phyloP scores from a whole-genome alignment of 768 basidiomycete genomes.

The Amanita pseudoporphyria region DNA sequence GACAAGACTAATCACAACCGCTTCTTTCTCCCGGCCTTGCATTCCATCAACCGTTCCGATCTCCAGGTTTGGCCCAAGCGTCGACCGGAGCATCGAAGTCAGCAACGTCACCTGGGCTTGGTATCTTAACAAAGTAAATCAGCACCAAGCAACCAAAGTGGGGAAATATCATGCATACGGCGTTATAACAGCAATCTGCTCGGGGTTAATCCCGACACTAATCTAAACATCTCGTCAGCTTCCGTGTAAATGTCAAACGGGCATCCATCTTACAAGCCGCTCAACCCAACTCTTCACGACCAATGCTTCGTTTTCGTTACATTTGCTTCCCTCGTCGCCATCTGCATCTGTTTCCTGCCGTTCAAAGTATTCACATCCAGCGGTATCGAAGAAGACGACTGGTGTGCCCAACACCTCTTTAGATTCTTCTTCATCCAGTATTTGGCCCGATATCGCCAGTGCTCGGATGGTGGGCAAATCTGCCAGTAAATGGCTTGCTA shows the following conservation, averaged over 20 bases:
- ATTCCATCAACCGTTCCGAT: conserved; percentile 95
- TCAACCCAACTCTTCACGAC: conserved; percentile 80
- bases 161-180: conserved; percentile 25
- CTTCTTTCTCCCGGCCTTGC: conserved; percentile 96
- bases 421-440: conserved; percentile 44
- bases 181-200: conserved; percentile 70
- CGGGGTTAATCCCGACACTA: conserved; percentile 22
- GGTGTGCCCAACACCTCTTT: conserved; percentile 69
- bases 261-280: conserved; percentile 43
- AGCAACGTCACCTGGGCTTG: conserved; percentile 90
- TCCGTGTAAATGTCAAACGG: neutral
- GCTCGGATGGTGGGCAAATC: conserved; percentile 51
- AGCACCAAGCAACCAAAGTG: neutral
- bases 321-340: conserved; percentile 82
- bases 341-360: conserved; percentile 49
- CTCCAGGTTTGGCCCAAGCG: conserved; percentile 63
- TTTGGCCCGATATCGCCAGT: conserved; percentile 15
- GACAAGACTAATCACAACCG: conserved; percentile 86
- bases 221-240: conserved; percentile 4
- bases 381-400: conserved; percentile 90
- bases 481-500: conserved; percentile 60
- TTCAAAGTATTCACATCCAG: conserved; percentile 92
- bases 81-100: conserved; percentile 62
- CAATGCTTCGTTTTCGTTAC: conserved; percentile 91
- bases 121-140: conserved; percentile 43